Evolutionary conservation across 352 stramenopile species (phyloP).

Genomic region (Globisporangium heterothallicum): DNA sequence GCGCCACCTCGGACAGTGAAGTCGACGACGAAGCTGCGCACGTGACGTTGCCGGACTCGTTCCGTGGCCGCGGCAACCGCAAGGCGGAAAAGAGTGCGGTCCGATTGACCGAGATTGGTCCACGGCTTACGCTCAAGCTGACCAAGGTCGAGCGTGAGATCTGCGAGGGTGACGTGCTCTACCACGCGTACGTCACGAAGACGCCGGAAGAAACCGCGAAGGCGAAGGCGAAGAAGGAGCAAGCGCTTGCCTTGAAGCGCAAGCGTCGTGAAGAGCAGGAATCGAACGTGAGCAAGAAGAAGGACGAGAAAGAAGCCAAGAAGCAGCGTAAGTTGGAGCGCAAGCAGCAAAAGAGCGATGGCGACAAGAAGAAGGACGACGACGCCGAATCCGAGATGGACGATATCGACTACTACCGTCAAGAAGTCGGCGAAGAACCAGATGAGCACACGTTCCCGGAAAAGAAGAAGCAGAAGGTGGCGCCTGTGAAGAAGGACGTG

Average conservation of each 20-base stretch:
- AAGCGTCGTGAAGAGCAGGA: slow-evolving; percentile 87
- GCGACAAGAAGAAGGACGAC: slow-evolving; percentile 23
- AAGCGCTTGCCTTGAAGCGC: slow-evolving; percentile 65
- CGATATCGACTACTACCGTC: slow-evolving; percentile 78
- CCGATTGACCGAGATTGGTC: slow-evolving; percentile 95
- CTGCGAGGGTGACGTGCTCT: slow-evolving; percentile 95
- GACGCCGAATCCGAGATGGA: slow-evolving; percentile 64
- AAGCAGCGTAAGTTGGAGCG: slow-evolving; percentile 66
- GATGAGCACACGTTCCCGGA: slow-evolving; percentile 79
- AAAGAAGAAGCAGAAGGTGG: slow-evolving; percentile 44
- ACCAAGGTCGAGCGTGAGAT: slow-evolving; percentile 97
- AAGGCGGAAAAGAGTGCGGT: slow-evolving; percentile 91
- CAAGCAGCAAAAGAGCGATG: slow-evolving; percentile 51
- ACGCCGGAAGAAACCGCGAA: slow-evolving; percentile 76
- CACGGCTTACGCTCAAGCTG: slow-evolving; percentile 91
- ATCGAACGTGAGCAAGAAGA: slow-evolving; percentile 85
- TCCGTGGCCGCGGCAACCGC: slow-evolving; percentile 89
- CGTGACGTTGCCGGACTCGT: slow-evolving; percentile 91
- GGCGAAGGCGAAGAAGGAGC: slow-evolving; percentile 76
- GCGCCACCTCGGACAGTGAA: slow-evolving; percentile 91
- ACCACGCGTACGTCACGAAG: slow-evolving; percentile 93
- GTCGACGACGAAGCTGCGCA: slow-evolving; percentile 92
- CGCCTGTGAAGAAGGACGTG: slow-evolving; percentile 17
- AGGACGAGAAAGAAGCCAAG: slow-evolving; percentile 73
- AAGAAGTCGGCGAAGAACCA: slow-evolving; percentile 77